A percentile compares a stretch with the other conserved stretches of the same genome.
These are phyloP conservation scores for Brasilioporus rufonigricans DNA, from an alignment of 768 basidiomycete genomes.

Conservation along the genomic window DNA sequence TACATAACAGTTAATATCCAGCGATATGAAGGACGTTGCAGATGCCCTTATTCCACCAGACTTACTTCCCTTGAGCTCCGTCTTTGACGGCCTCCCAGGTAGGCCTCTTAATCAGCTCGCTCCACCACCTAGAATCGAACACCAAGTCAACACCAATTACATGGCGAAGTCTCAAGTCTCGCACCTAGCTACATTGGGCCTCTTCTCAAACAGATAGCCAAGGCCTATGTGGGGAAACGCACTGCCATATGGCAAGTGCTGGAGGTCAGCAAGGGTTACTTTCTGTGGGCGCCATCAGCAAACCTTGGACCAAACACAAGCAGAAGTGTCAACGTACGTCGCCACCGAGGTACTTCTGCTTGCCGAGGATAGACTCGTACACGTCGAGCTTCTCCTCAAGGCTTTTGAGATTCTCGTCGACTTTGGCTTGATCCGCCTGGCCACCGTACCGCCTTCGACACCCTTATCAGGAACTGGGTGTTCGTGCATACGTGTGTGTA, in stretches of 20 bases:
- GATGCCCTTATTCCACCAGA: neutral
- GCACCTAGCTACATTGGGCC: slow-evolving; percentile 46
- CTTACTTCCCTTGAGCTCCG: neutral
- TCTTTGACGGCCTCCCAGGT: slow-evolving; percentile 11
- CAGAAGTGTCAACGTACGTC: slow-evolving; percentile 36
- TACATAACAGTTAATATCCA: neutral
- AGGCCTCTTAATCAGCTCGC: slow-evolving; percentile 42
- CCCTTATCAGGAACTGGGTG: neutral
- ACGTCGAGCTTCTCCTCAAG: slow-evolving; percentile 42
- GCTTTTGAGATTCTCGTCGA: slow-evolving; percentile 9
- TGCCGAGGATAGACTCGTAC: slow-evolving; percentile 53
- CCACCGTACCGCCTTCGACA: slow-evolving; percentile 16
- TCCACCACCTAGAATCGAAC: slow-evolving; percentile 46
- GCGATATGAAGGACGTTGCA: neutral
- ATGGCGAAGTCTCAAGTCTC: neutral
- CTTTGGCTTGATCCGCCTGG: slow-evolving; percentile 20
- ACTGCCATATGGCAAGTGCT: slow-evolving; percentile 49
- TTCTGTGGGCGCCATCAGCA: slow-evolving; percentile 23
- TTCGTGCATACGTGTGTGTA: too few species aligned
- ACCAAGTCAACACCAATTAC: slow-evolving; percentile 1
- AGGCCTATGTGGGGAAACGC: slow-evolving; percentile 15
- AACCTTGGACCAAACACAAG: neutral
- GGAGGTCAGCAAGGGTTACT: slow-evolving; percentile 57
- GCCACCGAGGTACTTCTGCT: slow-evolving; percentile 56
- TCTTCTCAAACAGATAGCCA: slow-evolving; percentile 29